A percentile compares a stretch with the other conserved stretches of the same genome.
Conservation (phyloP, 108 stramenopile genomes). For the Poteriospumella lacustris region DNA sequence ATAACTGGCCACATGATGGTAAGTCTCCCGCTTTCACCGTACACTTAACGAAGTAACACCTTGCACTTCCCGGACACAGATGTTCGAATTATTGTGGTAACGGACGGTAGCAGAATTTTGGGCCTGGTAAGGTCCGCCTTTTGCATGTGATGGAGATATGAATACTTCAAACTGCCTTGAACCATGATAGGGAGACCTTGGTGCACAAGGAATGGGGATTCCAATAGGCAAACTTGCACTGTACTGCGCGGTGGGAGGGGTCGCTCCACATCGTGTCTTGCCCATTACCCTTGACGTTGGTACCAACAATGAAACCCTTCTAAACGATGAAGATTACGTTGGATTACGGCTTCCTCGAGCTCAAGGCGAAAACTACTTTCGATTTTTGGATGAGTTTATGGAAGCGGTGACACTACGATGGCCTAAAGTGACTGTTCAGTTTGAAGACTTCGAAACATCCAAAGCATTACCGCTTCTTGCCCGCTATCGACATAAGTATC, state of each 20-base stretch:
- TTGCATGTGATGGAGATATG: too few species aligned
- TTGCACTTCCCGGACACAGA: too few species aligned
- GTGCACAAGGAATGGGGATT: constrained; percentile 69
- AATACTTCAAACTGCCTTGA: too few species aligned
- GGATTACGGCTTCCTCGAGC: constrained; percentile 74
- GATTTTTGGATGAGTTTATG: constrained; percentile 94
- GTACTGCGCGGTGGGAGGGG: constrained; percentile 95
- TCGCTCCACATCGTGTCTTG: constrained; percentile 86
- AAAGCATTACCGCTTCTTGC: constrained; percentile 74
- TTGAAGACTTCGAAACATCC: constrained; percentile 88
- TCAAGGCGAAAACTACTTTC: constrained; percentile 68
- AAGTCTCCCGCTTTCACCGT: too few species aligned
- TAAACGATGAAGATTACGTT: constrained; percentile 79
- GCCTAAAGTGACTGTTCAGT: constrained; percentile 66
- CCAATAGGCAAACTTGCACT: constrained; percentile 81
- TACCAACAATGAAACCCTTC: constrained; percentile 86
- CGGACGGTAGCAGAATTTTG: constrained; percentile 86
- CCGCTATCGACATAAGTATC: constrained; percentile 71
- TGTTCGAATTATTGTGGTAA: constrained; percentile 89
- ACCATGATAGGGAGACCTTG: constrained; percentile 6
- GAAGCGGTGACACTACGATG: constrained; percentile 80
- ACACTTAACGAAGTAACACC: too few species aligned
- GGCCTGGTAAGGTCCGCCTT: constrained; percentile 73
- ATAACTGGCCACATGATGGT: constrained; percentile 93
- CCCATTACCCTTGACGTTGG: constrained; percentile 93